phyloP scores from a whole-genome alignment of 306 rosid species.

The Corylus heterophylla region DNA sequence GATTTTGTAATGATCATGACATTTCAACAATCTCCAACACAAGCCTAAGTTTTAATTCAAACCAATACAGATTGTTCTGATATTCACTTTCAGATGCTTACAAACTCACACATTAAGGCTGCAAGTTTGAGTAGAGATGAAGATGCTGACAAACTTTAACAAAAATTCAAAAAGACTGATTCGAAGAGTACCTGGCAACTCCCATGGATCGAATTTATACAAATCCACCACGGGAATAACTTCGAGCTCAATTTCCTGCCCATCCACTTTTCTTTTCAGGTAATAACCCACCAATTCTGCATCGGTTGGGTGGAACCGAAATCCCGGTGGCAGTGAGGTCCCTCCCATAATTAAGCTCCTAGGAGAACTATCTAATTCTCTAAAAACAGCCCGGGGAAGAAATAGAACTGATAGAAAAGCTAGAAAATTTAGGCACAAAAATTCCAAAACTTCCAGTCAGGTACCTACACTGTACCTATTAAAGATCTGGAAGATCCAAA shows the following conservation, averaged over 20 bases:
- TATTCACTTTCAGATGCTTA: neutral
- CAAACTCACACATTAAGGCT: neutral
- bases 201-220: conserved; percentile 96
- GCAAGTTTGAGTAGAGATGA: neutral
- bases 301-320: conserved; percentile 89
- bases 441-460: conserved; percentile 20
- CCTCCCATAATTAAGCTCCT: conserved; percentile 41
- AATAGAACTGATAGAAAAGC: neutral
- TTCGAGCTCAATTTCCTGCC: conserved; percentile 85
- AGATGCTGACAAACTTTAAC: neutral
- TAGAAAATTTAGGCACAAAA: neutral
- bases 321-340: conserved; percentile 78
- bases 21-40: neutral
- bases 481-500: conserved; percentile 81
- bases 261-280: conserved; percentile 74
- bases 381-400: neutral
- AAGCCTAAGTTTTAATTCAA: neutral
- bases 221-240: conserved; percentile 83
- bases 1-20: neutral
- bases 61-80: conserved; percentile 6
- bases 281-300: conserved; percentile 83
- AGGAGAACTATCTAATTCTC: conserved; percentile 10
- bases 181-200: conserved; percentile 70
- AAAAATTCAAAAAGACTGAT: conserved; percentile 12
- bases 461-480: conserved; percentile 57